These are phyloP conservation scores for Phaeosphaeriaceae sp. DNA, from an alignment of 2,329 filamentous ascomycete genomes.

Conservation along the genomic window DNA sequence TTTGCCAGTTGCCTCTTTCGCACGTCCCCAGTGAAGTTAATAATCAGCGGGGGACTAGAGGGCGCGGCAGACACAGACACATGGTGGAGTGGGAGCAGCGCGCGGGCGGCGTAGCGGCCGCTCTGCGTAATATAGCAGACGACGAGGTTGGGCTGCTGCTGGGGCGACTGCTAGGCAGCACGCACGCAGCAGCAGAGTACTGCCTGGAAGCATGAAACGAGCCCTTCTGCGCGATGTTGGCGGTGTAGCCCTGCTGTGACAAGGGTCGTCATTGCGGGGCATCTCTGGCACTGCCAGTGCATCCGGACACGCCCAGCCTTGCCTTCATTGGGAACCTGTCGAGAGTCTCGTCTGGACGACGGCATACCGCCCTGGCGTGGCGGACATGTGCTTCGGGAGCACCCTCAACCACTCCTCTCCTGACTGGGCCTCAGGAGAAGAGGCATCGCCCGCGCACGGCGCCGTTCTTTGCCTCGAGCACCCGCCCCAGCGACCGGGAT, in stretches of 20 bases:
- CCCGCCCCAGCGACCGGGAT: slow-evolving; percentile 20
- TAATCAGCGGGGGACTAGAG: slow-evolving; percentile 25
- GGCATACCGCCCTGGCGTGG: too few species aligned
- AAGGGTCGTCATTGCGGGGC: slow-evolving; percentile 15
- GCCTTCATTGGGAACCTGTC: background rate
- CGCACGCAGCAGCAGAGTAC: slow-evolving; percentile 16
- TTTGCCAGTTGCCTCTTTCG: slow-evolving; percentile 7
- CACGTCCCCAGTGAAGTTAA: slow-evolving; percentile 27
- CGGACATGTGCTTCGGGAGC: background rate
- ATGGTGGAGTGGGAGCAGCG: slow-evolving; percentile 14
- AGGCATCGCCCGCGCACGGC: background rate
- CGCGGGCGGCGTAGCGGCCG: slow-evolving; percentile 14
- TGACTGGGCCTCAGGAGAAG: background rate
- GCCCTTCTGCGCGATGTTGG: slow-evolving; percentile 17
- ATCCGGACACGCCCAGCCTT: background rate
- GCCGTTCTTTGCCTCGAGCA: slow-evolving; percentile 15
- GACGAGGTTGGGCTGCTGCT: slow-evolving; percentile 9
- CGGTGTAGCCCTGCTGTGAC: slow-evolving; percentile 17
- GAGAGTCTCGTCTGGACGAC: too few species aligned
- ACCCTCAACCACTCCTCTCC: background rate
- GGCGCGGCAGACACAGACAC: slow-evolving; percentile 15
- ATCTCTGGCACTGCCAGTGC: slow-evolving; percentile 2
- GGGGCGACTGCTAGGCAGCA: slow-evolving; percentile 20
- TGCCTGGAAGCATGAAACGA: slow-evolving; percentile 22
- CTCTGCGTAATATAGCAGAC: slow-evolving; percentile 25